Evolutionary conservation across 768 basidiomycete genomes (phyloP), one percentile per base, ranked within the genome.

Genomic region (Dendrothele bispora): DNA sequence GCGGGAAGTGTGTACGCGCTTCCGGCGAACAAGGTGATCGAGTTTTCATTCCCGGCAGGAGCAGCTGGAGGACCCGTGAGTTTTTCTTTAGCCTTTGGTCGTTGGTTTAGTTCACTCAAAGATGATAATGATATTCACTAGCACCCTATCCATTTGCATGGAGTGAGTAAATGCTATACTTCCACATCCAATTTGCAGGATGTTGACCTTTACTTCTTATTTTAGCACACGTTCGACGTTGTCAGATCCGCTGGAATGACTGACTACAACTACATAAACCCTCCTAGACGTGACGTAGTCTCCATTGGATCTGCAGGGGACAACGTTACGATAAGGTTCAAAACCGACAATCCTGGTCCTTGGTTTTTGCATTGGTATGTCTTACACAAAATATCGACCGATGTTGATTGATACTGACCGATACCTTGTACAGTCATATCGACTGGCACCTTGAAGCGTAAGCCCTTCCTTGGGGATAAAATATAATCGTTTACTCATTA

Each of bases 221-320:
- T 38, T 15, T 43, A 66, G 71, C 73, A 67, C 42, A 26, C 59
- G 11, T 74, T 73, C 53, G 60, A 57, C 38, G 73, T 74, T 12
- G 59, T 74, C 39, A 63, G 68, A 41, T 69, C 58, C 39, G 65
- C 65, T 1, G 63, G 60, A 7, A 61, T 58, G 24, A 48, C 51
- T 3, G 36, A 36, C 0, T 72, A 72, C 54, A 75, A 75, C 51
- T 72, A 65, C 47, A 22, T 52, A 5, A 71, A 85, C 56, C 83
- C 83, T 75, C 48, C 71, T 83, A 40, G 84, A 86, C 58, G 80
- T 79, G 58, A 49, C 43, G 59, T 20, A 27, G 25, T 17, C 10
- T 32, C 64, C 17, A 70, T 71, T 14, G n/a, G 38, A 34, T 30
- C 46, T 55, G 12, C 67, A 65, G 22, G 63, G 66, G 27, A 64